phyloP scores from a whole-genome alignment of 2,329 filamentous ascomycete genomes.

The Fusarium sp. region DNA sequence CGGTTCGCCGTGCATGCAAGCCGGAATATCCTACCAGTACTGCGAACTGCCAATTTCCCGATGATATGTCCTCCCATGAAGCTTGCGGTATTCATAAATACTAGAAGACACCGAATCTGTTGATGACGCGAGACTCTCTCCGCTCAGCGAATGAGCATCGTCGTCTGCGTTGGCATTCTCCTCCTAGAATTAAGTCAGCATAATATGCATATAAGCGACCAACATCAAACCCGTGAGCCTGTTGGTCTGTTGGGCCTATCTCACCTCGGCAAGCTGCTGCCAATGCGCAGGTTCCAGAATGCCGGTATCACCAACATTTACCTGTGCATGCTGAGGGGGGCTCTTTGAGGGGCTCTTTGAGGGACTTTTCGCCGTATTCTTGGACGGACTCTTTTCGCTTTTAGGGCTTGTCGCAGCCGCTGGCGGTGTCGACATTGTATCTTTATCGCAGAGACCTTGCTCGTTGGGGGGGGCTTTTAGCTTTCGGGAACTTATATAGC shows the following conservation, averaged over 20 bases:
- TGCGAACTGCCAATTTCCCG: slow-evolving; percentile 7
- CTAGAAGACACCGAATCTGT: slow-evolving; percentile 9
- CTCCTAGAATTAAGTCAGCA: neutral
- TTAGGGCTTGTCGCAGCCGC: slow-evolving; percentile 11
- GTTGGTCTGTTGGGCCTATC: neutral
- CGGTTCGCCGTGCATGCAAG: accelerated
- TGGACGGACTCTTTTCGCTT: neutral
- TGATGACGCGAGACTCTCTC: neutral
- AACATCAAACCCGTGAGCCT: neutral
- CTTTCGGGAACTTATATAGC: neutral
- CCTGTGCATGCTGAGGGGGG: neutral
- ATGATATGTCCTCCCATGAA: slow-evolving; percentile 17
- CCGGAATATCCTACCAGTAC: neutral
- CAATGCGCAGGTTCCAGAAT: slow-evolving; percentile 10
- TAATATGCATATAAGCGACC: neutral
- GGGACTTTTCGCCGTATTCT: neutral
- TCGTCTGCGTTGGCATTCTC: neutral
- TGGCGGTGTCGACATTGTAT: slow-evolving; percentile 8
- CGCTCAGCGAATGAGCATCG: slow-evolving; percentile 1
- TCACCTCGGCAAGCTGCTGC: slow-evolving; percentile 17
- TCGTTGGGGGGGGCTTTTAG: neutral
- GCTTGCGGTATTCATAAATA: slow-evolving; percentile 16
- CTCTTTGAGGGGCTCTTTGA: slow-evolving; percentile 9
- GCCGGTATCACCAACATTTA: neutral
- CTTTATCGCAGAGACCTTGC: neutral